phyloP scores from a whole-genome alignment of 352 stramenopile genomes.

The Phytophthora idaei region DNA sequence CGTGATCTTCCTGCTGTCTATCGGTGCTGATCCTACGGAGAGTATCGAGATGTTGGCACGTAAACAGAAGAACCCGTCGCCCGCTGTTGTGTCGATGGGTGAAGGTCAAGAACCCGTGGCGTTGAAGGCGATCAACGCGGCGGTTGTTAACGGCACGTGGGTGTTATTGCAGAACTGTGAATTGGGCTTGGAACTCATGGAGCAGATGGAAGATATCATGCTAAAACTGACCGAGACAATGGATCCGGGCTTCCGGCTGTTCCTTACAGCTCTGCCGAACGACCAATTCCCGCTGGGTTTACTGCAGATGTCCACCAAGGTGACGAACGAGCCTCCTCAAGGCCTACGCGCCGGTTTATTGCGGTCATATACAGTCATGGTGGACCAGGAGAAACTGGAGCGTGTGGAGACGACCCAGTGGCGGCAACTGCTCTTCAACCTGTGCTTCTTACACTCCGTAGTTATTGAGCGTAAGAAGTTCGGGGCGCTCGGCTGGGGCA shows the following conservation, averaged over 20 bases:
- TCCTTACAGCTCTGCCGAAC: constrained; percentile 97
- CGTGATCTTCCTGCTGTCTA: constrained; percentile 98
- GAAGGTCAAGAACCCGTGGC: constrained; percentile 98
- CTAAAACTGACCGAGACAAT: constrained; percentile 95
- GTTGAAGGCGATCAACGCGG: constrained; percentile 96
- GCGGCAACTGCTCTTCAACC: constrained; percentile 96
- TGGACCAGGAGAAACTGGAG: constrained; percentile 99
- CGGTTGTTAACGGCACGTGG: constrained; percentile 97
- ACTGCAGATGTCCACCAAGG: constrained; percentile 99
- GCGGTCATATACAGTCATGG: constrained; percentile 97
- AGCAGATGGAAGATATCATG: constrained; percentile 98
- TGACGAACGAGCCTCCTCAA: constrained; percentile 98
- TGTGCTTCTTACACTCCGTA: constrained; percentile 98
- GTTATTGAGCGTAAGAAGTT: constrained; percentile 99
- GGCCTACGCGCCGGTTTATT: constrained; percentile 95
- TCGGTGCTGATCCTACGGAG: constrained; percentile 97
- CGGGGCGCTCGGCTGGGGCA: constrained; percentile 97
- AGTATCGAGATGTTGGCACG: constrained; percentile 96
- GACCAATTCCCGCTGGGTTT: constrained; percentile 96
- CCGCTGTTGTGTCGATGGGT: constrained; percentile 97
- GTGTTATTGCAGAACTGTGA: constrained; percentile 99
- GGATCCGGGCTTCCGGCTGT: constrained; percentile 96
- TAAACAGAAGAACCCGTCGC: constrained; percentile 96
- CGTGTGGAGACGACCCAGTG: constrained; percentile 96
- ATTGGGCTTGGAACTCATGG: constrained; percentile 97